Evolutionary conservation across 345 rosid genomes (phyloP), one percentile per base, ranked within the genome.

Genomic region (Capsella bursapastoris): DNA sequence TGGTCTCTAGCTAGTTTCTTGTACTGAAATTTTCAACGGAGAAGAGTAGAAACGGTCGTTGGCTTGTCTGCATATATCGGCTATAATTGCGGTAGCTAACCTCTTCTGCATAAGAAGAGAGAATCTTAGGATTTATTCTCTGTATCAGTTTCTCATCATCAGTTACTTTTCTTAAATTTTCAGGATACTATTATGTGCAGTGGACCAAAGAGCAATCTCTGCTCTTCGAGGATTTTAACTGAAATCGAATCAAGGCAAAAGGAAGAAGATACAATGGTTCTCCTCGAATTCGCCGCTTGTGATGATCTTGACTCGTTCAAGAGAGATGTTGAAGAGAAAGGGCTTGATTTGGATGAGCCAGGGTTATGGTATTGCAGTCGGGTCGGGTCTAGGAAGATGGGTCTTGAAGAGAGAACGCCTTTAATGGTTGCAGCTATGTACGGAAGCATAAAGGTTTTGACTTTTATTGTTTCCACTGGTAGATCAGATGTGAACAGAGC

Each of bases 371-470:
- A 94, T 56, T 85, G 90, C 25, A 64, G 87, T 76, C 79, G 83
- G 56, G 71, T 82, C 35, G 91, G 97, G 67, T 86, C 87, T 3
- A 90, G 75, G 64, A 91, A 83, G 89, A 91, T 94, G 98, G 96
- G 93, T 32, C 78, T 87, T n/a, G 90, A 88, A 66, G 85, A 85
- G 73, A 90, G 93, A 75, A 91, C 96, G 7, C 97, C 97, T 3
- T 81, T 94, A 4, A 83, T 88, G 89, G 87, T 94, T 65, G 98
- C 97, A 47, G 87, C 93, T 71, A 76, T 84, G 89, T 90, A 84
- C 34, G 98, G 97, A 61, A 91, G 95, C 75, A 6, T 28, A 47
- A 79, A 78, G 41, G 89, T 94, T 65, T 58, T 85, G 80, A 84
- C 80, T 81, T 91, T 88, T 64, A 82, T 94, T 5, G 64, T 87